Conservation (phyloP, 164 flowering plant genomes). For the Hamamelis virginiana region DNA sequence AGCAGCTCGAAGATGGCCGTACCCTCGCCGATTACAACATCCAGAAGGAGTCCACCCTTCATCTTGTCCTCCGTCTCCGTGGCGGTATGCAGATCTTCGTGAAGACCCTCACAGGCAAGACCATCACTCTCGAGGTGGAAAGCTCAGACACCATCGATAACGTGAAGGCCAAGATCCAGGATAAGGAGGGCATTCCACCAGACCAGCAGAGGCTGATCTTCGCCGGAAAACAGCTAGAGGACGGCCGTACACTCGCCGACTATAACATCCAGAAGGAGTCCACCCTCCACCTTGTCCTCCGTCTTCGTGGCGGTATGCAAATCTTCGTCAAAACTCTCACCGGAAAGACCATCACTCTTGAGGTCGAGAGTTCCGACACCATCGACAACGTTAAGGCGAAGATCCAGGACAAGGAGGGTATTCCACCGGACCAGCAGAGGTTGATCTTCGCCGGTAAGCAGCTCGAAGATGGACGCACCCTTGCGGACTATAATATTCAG, state of each 20-base stretch:
- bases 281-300: constrained; percentile 33
- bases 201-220: constrained; percentile 38
- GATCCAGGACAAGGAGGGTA: constrained; percentile 40
- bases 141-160: constrained; percentile 38
- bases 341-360: constrained; percentile 35
- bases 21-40: constrained; percentile 34
- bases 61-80: constrained; percentile 36
- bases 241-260: constrained; percentile 32
- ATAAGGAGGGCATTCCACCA: constrained; percentile 38
- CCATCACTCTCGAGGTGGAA: constrained; percentile 37
- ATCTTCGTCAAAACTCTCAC: constrained; percentile 37
- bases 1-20: constrained; percentile 31
- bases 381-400: constrained; percentile 40
- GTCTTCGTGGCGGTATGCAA: constrained; percentile 41
- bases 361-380: constrained; percentile 37
- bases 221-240: constrained; percentile 35
- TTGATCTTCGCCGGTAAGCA: constrained; percentile 39
- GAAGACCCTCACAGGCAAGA: constrained; percentile 33
- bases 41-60: constrained; percentile 36
- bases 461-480: constrained; percentile 33
- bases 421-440: constrained; percentile 42
- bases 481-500: constrained; percentile 38
- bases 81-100: constrained; percentile 39
- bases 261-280: constrained; percentile 42
- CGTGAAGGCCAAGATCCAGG: constrained; percentile 41